Base-by-base conservation (phyloP, 116 monocot genomes). In the Thalassia testudinum region DNA sequence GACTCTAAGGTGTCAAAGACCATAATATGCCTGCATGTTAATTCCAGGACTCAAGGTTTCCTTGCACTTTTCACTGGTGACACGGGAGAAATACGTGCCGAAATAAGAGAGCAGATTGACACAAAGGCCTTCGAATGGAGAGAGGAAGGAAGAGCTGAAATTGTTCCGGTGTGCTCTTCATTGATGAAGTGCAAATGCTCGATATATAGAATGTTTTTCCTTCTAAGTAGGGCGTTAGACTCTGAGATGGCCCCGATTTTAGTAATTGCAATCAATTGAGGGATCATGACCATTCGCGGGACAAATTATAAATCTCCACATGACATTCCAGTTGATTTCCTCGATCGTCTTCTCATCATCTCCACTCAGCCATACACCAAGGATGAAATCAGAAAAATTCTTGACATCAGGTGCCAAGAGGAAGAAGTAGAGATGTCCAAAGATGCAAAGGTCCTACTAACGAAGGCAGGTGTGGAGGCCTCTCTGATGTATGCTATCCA, bases 161-260 rank as follows among this genome's bases (percentile, higher is more conserved):
- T 77, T 27, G 43, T 68, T 7, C 77, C 77, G 72, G 72, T 14
- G 77, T 77, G 7, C 62, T 77, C 19, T 77, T 77, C 68, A 77
- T 77, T 26, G 77, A 77, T 47, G 77, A 77, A 54, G 71, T 72
- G 17, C 77, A 72, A 59, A 77, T 77, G 72, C 72, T 77, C 20
- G 77, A 77, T 54, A 77, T 77, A 19, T 72, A 77, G 51, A 72
- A 72, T 27, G n/a, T 77, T 77, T 43, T 77, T 72, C n/a, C 72
- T 72, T 56, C 50, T 77, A 21, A 77, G 72, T 30, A 63, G 72
- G 15, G 71, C 72, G 13, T 24, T 72, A 38, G 77, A 77, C 29
- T 72, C 63, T 27, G 72, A 72, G 27, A 72, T 77, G 77, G 68
- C 72, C n/a, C 77, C 72, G 1, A 72, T 77, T 43, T 54, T 72